These are phyloP conservation scores for Microdochium bolleyi DNA, from an alignment of 2,329 filamentous ascomycete genomes.

Conservation along the genomic window DNA sequence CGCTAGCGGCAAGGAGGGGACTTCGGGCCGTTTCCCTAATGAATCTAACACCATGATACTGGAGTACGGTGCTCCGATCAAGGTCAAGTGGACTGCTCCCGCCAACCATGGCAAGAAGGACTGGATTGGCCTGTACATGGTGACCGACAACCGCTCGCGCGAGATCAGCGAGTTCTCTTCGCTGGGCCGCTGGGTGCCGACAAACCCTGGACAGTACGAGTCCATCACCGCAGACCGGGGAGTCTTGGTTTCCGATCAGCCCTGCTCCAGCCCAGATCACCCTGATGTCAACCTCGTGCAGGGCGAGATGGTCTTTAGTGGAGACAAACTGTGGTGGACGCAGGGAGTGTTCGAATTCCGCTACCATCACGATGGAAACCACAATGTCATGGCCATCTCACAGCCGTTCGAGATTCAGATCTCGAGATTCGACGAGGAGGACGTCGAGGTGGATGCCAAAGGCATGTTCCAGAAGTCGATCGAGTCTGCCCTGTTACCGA, in stretches of 20 bases:
- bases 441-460: conserved; percentile 52
- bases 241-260: conserved; percentile 62
- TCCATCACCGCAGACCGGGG: conserved; percentile 66
- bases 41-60: conserved; percentile 69
- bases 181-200: conserved; percentile 83
- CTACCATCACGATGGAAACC: conserved; percentile 88
- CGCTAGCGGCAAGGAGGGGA: conserved; percentile 65
- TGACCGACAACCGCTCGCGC: conserved; percentile 84
- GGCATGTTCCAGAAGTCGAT: conserved; percentile 60
- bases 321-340: conserved; percentile 96
- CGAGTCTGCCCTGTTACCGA: conserved; percentile 68
- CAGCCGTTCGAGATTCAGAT: conserved; percentile 89
- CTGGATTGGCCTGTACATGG: conserved; percentile 95
- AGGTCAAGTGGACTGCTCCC: conserved; percentile 84
- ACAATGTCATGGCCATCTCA: conserved; percentile 91
- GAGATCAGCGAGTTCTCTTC: conserved; percentile 79
- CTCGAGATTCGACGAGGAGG: conserved; percentile 68
- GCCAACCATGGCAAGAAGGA: conserved; percentile 82
- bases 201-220: conserved; percentile 69
- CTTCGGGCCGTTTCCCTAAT: conserved; percentile 59
- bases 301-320: conserved; percentile 80
- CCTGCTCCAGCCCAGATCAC: conserved; percentile 41
- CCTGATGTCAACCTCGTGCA: conserved; percentile 53
- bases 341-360: conserved; percentile 94
- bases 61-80: conserved; percentile 85